Conservation (phyloP, 1,284 basidiomycete genomes). For the Megacollybia platyphylla region DNA sequence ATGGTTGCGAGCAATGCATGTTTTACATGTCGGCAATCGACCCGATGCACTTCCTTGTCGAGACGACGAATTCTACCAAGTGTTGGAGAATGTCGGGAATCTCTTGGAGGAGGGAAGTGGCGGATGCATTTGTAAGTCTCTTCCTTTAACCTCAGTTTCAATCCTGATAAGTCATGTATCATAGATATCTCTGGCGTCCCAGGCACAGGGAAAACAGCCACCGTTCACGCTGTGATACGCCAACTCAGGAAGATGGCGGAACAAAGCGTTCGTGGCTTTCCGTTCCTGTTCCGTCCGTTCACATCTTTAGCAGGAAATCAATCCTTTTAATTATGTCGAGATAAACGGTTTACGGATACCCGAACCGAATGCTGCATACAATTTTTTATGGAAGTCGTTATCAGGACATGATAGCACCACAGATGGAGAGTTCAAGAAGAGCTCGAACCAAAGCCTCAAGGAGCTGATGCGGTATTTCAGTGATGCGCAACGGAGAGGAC, state of each 20-base stretch:
- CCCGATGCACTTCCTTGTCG: conserved; percentile 88
- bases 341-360: conserved; percentile 95
- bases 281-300: conserved; percentile 1
- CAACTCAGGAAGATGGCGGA: conserved; percentile 83
- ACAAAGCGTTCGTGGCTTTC: conserved; percentile 40
- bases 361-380: conserved; percentile 81
- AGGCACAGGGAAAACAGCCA: conserved; percentile 97
- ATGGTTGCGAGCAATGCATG: conserved; percentile 76
- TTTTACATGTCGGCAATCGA: conserved; percentile 87
- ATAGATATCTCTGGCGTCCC: conserved; percentile 94
- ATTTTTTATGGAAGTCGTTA: conserved; percentile 80
- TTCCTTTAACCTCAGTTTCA: not conserved
- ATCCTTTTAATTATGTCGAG: conserved; percentile 94
- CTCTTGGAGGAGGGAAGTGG: conserved; percentile 88
- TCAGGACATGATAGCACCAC: conserved; percentile 56
- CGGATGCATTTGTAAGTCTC: conserved; percentile 79
- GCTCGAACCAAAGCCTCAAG: conserved; percentile 61
- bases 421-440: conserved; percentile 52
- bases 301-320: conserved; percentile 52
- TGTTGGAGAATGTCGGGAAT: conserved; percentile 73
- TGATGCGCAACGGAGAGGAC: conserved; percentile 37
- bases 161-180: not conserved
- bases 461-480: conserved; percentile 52
- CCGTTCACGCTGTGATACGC: conserved; percentile 84
- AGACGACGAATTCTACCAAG: conserved; percentile 75